Base-by-base conservation (phyloP, 2,329 filamentous ascomycete genomes). In the Fusarium sp. region DNA sequence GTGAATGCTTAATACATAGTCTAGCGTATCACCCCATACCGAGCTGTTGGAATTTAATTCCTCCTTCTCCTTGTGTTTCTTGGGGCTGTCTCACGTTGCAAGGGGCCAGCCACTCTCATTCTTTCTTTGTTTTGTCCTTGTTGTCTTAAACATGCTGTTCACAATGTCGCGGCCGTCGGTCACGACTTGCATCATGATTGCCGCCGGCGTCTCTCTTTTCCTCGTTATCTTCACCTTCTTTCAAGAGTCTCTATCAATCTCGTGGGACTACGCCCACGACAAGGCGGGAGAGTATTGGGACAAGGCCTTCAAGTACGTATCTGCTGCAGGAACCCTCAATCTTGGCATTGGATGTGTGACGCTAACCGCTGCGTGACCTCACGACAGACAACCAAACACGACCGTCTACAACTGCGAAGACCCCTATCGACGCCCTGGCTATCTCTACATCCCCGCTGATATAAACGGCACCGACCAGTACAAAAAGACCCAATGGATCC, bases 391-490 rank as follows among this genome's bases (percentile, higher is more conserved):
- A 41, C 25, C 34, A 35, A 13, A 11, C 6, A 10, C 42, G n/a
- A 22, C 52, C 2, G 52, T 48, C 22, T 45, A 48, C 19, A 53
- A 64, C 25, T 66, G 63, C 41, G 41, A 66, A n/a, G 63, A 66
- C 32, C 63, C 63, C 2, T 66, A 66, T 28, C 83, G 53, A 82
- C 89, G 2, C 81, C 92, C 42, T 65, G 75, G n/a, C 84, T 74
- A 81, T 7, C 74, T 72, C 5, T 74, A 92, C 6, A 87, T 92
- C 81, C 49, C 61, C 1, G 54, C 60, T 38, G 60, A 64, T 26
- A 56, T 64, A 31, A 64, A 64, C 31, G 70, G 78, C 13, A 82
- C 86, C 19, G 91, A 92, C 75, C 83, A 91, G 72, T 79, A 79
- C 25, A 83, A 92, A 6, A 80, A 81, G 49, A 80, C 83, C 4